Conservation (phyloP, 2,329 filamentous ascomycete species). For the Fusarium austroafricanum region DNA sequence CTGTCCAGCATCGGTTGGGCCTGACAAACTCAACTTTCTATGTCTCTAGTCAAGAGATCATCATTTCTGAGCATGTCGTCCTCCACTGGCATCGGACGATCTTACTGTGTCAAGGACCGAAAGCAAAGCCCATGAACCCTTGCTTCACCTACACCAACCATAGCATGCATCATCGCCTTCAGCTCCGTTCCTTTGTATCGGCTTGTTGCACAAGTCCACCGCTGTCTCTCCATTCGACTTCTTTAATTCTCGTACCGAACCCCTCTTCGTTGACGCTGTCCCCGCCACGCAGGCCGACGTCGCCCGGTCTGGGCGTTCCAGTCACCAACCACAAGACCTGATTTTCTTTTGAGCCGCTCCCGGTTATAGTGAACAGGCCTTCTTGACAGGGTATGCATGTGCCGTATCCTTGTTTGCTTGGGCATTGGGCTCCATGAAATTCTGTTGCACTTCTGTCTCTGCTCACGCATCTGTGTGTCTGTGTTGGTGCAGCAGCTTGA, state of each 20-base stretch:
- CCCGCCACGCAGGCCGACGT: constrained; percentile 29
- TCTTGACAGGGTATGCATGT: constrained; percentile 17
- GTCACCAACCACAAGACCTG: constrained; percentile 14
- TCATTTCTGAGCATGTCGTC: constrained; percentile 5
- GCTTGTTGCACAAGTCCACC: constrained; percentile 40
- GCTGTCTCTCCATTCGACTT: constrained; percentile 35
- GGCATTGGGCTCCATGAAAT: constrained; percentile 20
- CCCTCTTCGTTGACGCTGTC: constrained; percentile 26
- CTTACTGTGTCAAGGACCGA: constrained; percentile 11
- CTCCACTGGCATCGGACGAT: constrained; percentile 13
- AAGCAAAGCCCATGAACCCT: constrained; percentile 12
- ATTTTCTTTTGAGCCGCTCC: constrained; percentile 4
- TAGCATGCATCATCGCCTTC: constrained; percentile 1
- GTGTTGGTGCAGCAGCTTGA: constrained; percentile 20
- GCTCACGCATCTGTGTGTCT: constrained; percentile 13
- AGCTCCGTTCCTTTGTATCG: constrained; percentile 16
- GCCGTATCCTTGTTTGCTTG: constrained; percentile 10
- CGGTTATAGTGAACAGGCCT: neutral
- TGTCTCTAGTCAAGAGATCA: constrained; percentile 1
- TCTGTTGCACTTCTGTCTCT: constrained; percentile 15
- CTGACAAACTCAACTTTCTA: neutral
- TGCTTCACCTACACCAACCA: constrained; percentile 19
- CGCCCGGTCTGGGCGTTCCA: constrained; percentile 22
- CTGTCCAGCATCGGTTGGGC: neutral
- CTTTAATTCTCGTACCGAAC: constrained; percentile 13